phyloP scores from a whole-genome alignment of 805 yeast genomes.

The Metschnikowia reukaufii region DNA sequence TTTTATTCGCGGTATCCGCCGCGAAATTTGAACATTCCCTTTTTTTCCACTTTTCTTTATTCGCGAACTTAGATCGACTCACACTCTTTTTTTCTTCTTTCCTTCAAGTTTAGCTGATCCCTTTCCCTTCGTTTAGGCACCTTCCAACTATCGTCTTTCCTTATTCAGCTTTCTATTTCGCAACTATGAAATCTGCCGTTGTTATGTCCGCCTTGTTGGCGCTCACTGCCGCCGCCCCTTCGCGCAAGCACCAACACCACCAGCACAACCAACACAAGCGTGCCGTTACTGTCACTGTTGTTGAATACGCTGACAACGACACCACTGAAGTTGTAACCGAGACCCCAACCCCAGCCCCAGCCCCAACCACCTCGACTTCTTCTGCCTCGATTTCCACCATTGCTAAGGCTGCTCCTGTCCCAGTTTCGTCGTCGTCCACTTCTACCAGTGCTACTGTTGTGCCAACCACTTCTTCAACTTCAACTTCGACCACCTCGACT shows the following conservation, averaged over 20 bases:
- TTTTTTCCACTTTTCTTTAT: constrained; percentile 2
- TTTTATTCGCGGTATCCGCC: constrained; percentile 5
- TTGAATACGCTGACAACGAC: constrained; percentile 26
- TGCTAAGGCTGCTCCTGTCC: constrained; percentile 4
- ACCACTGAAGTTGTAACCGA: not conserved
- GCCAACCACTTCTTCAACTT: constrained; percentile 6
- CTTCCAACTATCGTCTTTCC: constrained; percentile 31
- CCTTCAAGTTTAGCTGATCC: constrained; percentile 5
- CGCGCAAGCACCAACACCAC: constrained; percentile 28
- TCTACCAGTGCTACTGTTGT: constrained; percentile 1
- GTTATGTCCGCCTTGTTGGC: constrained; percentile 19
- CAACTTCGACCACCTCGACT: constrained; percentile 4
- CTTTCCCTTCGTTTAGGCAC: constrained; percentile 1
- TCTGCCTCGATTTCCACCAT: constrained; percentile 5
- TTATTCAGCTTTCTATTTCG: constrained; percentile 13
- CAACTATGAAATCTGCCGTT: constrained; percentile 15
- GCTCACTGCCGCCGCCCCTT: constrained; percentile 18
- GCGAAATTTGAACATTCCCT: not conserved
- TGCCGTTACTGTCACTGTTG: constrained; percentile 38
- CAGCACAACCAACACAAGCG: constrained; percentile 38
- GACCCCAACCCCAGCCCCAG: not conserved
- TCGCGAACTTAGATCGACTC: constrained; percentile 8
- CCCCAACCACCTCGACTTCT: not conserved
- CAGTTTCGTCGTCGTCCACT: not conserved
- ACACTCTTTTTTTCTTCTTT: constrained; percentile 6